phyloP scores from a whole-genome alignment of 805 yeast species.

The Saccharomycopsis javanensis region DNA sequence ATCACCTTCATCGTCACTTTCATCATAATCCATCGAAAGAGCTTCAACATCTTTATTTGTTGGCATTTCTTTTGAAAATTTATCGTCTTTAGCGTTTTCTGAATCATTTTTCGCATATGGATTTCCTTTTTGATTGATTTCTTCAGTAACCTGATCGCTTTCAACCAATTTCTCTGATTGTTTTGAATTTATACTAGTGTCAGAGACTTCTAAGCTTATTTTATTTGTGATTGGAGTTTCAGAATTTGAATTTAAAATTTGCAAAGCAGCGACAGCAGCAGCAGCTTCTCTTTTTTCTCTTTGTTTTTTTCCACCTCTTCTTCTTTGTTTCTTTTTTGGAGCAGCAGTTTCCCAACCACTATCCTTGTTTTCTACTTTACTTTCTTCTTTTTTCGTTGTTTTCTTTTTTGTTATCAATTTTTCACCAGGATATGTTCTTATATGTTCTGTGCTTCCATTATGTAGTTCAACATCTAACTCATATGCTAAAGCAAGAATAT shows the following conservation, averaged over 20 bases:
- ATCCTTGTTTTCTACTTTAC: constrained; percentile 20
- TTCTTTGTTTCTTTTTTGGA: constrained; percentile 33
- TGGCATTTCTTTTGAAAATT: constrained; percentile 9
- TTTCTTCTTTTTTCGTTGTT: constrained; percentile 21
- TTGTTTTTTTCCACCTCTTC: constrained; percentile 61
- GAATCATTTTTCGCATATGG: constrained; percentile 13
- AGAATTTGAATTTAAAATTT: too few species aligned
- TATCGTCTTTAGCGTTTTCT: constrained; percentile 1
- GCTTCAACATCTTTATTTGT: constrained; percentile 18
- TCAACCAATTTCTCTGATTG: constrained; percentile 7
- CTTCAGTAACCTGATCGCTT: neutral
- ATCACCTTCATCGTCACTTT: constrained; percentile 67
- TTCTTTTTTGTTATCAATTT: constrained; percentile 22
- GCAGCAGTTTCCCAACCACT: constrained; percentile 14
- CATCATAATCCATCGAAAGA: constrained; percentile 28
- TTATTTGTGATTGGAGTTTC: neutral
- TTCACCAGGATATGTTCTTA: constrained; percentile 70
- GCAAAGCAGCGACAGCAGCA: constrained; percentile 14
- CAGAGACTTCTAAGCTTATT: neutral
- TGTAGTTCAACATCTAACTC: constrained; percentile 71
- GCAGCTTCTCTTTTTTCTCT: constrained; percentile 45
- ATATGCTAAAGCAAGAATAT: constrained; percentile 82
- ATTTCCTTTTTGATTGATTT: neutral
- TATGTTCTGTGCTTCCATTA: constrained; percentile 51
- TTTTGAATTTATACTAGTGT: neutral